These are phyloP conservation scores for Kwoniella pini DNA, from an alignment of 768 basidiomycete genomes.

Conservation along the genomic window DNA sequence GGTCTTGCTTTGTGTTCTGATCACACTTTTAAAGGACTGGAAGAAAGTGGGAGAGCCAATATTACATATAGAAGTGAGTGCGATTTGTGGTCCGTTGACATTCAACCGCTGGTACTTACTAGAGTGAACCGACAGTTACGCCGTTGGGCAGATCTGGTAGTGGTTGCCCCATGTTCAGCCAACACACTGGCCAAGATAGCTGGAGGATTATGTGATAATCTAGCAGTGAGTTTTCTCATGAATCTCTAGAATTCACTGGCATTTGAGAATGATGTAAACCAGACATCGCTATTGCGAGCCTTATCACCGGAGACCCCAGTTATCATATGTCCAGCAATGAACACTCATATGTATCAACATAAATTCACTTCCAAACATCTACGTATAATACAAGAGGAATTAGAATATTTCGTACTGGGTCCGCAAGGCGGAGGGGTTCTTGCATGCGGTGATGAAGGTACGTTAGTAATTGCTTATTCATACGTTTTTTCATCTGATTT, in stretches of 20 bases:
- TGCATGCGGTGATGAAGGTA: constrained; percentile 90
- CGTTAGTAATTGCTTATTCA: background rate
- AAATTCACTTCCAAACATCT: constrained; percentile 86
- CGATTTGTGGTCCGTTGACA: background rate
- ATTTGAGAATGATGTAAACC: too few relatives aligned
- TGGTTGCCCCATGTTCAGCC: constrained; percentile 94
- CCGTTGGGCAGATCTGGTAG: constrained; percentile 89
- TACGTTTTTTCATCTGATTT: background rate
- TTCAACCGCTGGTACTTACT: background rate
- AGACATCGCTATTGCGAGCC: constrained; percentile 72
- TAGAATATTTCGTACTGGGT: constrained; percentile 78
- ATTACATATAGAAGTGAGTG: constrained; percentile 84
- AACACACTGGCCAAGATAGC: constrained; percentile 94
- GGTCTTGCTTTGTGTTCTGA: too few relatives aligned
- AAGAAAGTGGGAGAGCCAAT: constrained; percentile 86
- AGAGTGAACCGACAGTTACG: constrained; percentile 52
- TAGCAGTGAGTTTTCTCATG: constrained; percentile 58
- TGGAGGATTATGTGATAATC: constrained; percentile 83
- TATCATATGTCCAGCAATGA: constrained; percentile 96
- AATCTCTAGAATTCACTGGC: background rate
- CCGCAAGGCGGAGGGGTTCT: constrained; percentile 78
- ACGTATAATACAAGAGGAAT: constrained; percentile 68
- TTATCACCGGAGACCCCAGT: constrained; percentile 80
- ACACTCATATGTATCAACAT: constrained; percentile 96
- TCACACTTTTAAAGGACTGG: constrained; percentile 56